A percentile compares a stretch with the other conserved stretches of the same genome.
These are phyloP conservation scores for Phytopythium litorale DNA, from an alignment of 352 stramenopile species.

Conservation along the genomic window DNA sequence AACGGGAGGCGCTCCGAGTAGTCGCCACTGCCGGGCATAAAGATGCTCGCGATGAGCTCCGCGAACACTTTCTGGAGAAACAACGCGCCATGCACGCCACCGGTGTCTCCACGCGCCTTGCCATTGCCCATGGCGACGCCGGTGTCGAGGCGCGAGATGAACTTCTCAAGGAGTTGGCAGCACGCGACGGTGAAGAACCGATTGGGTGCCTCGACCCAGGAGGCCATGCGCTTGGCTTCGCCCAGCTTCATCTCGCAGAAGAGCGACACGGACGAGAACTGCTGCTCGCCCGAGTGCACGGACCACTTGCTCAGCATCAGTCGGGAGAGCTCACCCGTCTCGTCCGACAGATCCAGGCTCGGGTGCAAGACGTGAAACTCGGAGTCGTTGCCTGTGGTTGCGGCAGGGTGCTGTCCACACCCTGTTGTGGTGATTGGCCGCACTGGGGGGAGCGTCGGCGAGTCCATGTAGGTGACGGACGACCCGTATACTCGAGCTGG, in stretches of 20 bases:
- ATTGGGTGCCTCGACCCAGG: slow-evolving; percentile 67
- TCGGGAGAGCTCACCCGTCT: slow-evolving; percentile 51
- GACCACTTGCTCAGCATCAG: slow-evolving; percentile 72
- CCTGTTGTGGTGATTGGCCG: slow-evolving; percentile 10
- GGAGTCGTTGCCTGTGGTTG: slow-evolving; percentile 5
- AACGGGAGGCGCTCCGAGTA: slow-evolving; percentile 49
- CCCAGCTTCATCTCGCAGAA: slow-evolving; percentile 82
- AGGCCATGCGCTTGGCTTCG: slow-evolving; percentile 71
- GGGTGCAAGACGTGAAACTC: slow-evolving; percentile 61
- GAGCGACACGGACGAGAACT: slow-evolving; percentile 59
- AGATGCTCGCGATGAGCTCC: slow-evolving; percentile 52
- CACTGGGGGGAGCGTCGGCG: slow-evolving; percentile 31
- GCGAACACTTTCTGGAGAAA: slow-evolving; percentile 52
- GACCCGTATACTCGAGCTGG: slow-evolving; percentile 25
- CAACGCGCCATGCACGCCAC: slow-evolving; percentile 10
- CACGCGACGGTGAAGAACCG: slow-evolving; percentile 71
- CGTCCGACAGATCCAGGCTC: slow-evolving; percentile 46
- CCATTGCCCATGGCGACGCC: slow-evolving; percentile 4
- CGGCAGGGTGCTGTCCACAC: not conserved
- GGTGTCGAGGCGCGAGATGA: slow-evolving; percentile 29
- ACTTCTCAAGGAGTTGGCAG: slow-evolving; percentile 67
- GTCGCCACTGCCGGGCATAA: slow-evolving; percentile 24
- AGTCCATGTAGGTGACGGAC: slow-evolving; percentile 30
- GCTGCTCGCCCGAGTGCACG: slow-evolving; percentile 39
- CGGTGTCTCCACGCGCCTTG: not conserved